A percentile compares a stretch with the other conserved stretches of the same genome.
Evolutionary conservation across 2,329 filamentous ascomycete species (phyloP).

Genomic region (Apiospora kogelbergensis): DNA sequence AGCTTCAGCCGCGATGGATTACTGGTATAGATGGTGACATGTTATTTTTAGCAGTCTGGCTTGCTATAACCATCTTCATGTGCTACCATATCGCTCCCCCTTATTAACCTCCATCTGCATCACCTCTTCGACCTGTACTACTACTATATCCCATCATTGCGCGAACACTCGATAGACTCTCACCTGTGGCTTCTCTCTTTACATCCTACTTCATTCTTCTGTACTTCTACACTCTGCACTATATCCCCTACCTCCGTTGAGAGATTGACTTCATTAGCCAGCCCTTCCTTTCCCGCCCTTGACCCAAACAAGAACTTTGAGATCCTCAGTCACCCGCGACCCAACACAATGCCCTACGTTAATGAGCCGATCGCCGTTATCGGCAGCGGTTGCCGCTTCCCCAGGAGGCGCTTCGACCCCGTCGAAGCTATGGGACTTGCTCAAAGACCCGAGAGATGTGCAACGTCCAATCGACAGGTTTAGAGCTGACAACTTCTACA

Average conservation of each 20-base stretch:
- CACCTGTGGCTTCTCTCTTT: not conserved
- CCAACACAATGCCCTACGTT: not conserved
- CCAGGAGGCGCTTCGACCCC: conserved; percentile 27
- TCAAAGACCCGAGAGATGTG: conserved; percentile 26
- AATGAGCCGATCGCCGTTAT: conserved; percentile 31
- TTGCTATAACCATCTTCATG: too few species aligned
- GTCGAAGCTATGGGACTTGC: conserved; percentile 27
- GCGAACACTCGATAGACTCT: not conserved
- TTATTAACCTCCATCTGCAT: not conserved
- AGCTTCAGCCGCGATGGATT: not conserved
- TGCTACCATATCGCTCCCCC: not conserved
- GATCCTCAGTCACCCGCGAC: not conserved
- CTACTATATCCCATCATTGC: not conserved
- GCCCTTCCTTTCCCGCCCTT: not conserved
- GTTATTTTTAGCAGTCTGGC: not conserved
- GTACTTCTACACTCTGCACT: not conserved
- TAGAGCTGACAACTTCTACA: conserved; percentile 27
- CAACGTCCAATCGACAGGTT: conserved; percentile 28
- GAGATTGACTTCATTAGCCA: not conserved
- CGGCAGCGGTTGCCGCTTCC: conserved; percentile 30
- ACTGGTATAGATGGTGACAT: not conserved
- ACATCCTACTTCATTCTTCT: not conserved
- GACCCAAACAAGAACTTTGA: not conserved
- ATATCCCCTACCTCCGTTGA: not conserved
- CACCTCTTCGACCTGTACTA: not conserved